Base-by-base conservation (phyloP, 768 basidiomycete genomes). In the Candolleomyces aberdarensis region DNA sequence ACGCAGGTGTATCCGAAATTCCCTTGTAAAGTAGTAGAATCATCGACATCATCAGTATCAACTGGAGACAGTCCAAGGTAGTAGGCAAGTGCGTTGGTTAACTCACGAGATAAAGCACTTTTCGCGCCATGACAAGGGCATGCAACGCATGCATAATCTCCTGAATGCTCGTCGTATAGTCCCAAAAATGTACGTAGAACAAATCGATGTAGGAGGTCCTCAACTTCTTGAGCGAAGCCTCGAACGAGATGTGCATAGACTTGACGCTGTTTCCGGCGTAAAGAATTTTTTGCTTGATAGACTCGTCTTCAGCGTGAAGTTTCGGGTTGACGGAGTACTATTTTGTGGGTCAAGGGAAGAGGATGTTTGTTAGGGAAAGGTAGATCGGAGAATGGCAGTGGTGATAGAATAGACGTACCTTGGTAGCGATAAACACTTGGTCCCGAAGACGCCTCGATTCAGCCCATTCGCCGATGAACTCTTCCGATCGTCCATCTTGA, bases 141-240 rank as follows among this genome's bases (percentile, higher is more conserved):
- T 87, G 82, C 7, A 88, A 71, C 5, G 74, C 70, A 51, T 79
- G 75, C 83, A 87, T 85, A 32, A 86, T 69, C 69, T 88, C 86
- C 63, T 81, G 78, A 51, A 87, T 74, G 15, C 74, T 73, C 11
- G 82, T 83, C 14, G 75, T 69, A 62, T 73, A 84, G 65, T 86
- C 84, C 83, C 83, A 83, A 72, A 73, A 78, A 59, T 81, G 62
- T 5, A 56, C 39, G 22, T 56, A 56, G 36, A 56, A 41, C 14
- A 56, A 36, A 26, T 56, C 54, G 54, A 82, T 78, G 59, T 81
- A 81, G 3, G 67, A 65, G 0, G 78, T 82, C 32, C 77, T 69
- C 1, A 84, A 73, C 63, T 80, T 80, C 71, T 77, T 77, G 62
- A 84, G 70, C 11, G 78, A 80, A 1, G 71, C 77, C 17, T 74